These are phyloP conservation scores for Backusella australiensis DNA, from an alignment of 192 early-diverging fungal species.

Conservation along the genomic window DNA sequence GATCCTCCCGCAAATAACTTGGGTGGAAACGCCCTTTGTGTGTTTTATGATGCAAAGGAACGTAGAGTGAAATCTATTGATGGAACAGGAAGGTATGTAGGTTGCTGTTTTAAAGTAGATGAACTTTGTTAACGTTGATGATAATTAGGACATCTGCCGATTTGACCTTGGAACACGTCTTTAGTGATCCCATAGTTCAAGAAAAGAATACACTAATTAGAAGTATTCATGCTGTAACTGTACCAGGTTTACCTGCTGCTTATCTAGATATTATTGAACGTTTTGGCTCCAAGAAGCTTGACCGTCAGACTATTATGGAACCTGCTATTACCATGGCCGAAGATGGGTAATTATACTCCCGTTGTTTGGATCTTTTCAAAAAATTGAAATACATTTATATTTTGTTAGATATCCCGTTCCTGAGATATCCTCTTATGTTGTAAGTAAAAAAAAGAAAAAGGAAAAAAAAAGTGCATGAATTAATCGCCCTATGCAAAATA, in stretches of 20 bases:
- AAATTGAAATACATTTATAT: not conserved
- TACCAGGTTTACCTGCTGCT: constrained; percentile 74
- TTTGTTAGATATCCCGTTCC: constrained; percentile 27
- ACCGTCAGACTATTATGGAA: constrained; percentile 51
- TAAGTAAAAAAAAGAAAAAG: not conserved
- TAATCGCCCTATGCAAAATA: not conserved
- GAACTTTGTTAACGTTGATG: constrained; percentile 9
- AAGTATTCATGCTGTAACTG: constrained; percentile 53
- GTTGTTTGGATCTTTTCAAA: not conserved
- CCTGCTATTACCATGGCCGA: constrained; percentile 72
- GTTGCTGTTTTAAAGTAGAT: not conserved
- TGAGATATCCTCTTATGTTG: not conserved
- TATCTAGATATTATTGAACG: constrained; percentile 64
- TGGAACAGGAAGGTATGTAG: constrained; percentile 53
- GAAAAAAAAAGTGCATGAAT: no score
- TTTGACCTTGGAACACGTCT: constrained; percentile 51
- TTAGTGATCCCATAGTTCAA: constrained; percentile 24
- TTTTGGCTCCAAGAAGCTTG: constrained; percentile 63
- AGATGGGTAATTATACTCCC: constrained; percentile 46
- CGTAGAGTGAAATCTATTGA: constrained; percentile 53
- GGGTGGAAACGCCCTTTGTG: constrained; percentile 78
- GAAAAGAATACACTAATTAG: constrained; percentile 31
- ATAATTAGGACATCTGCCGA: constrained; percentile 44
- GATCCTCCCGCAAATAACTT: constrained; percentile 72
- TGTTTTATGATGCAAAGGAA: constrained; percentile 67